Base-by-base conservation (phyloP, 352 stramenopile species). In the Pythium grandisporangium region DNA sequence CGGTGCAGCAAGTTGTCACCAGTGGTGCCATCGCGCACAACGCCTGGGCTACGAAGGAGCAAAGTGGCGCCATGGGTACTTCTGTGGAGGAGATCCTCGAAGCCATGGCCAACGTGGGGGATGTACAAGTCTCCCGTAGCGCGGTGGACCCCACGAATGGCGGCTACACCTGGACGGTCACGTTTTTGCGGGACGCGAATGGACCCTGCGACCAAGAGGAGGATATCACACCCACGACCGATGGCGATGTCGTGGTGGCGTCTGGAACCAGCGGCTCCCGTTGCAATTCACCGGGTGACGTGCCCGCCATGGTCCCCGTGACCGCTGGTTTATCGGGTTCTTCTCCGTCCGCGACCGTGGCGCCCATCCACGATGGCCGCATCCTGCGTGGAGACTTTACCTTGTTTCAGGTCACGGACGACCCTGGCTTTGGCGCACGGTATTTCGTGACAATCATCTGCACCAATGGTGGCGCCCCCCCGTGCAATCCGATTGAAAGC, bases 71-170 rank as follows among this genome's bases (percentile, higher is more conserved):
- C 17, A 84, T 89, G 14, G 93, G 93, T 1, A 93, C 83, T 1
- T 98, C 87, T 5, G 42, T 99, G 4, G 87, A 99, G 61, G 93
- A 98, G 53, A 97, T 97, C 41, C 67, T 99, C 2, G 88, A 98
- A 59, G 61, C 42, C 2, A 96, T 98, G 70, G 27, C 55, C 5
- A 98, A 98, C 49, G 51, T 99, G 35, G 95, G 95, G 2, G 90
- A 98, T 49, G 86, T 99, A 2, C 51, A 60, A 2, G 95, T 99
- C 1, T 87, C 79, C 6, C 61, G 95, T 51, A 89, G 77, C 50
- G 51, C 45, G 2, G 89, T 97, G 13, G 82, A 98, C 50, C 16
- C 35, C 2, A 45, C 63, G 4, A 98, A 93, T 37, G 95, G 94
- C 23, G 93, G 90, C 2, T 98, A 98, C 52, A 76, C 72, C 11